Percentiles rank a stretch among this genome's conserved stretches.
Conservation (phyloP, 192 early-diverging fungal species). For the Coemansia sp. region DNA sequence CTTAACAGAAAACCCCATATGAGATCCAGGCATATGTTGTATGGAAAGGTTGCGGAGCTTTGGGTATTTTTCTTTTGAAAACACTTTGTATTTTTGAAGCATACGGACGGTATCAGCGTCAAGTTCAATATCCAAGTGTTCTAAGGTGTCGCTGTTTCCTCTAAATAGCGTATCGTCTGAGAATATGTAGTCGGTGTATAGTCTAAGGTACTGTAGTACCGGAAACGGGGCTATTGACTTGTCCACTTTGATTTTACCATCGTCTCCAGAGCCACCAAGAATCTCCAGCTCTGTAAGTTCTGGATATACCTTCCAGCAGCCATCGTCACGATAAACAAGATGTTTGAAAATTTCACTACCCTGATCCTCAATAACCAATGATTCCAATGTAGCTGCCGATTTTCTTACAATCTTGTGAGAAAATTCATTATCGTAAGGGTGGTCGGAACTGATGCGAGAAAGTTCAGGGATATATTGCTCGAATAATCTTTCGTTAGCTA, state of each 20-base stretch:
- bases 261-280: neutral
- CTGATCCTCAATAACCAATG: neutral
- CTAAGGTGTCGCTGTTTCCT: slow-evolving; percentile 7
- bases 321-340: neutral
- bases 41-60: neutral
- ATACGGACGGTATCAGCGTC: slow-evolving; percentile 4
- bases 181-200: neutral
- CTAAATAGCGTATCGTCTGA: slow-evolving; percentile 5
- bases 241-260: neutral
- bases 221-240: slow-evolving; percentile 22
- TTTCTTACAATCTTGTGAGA: neutral
- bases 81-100: neutral
- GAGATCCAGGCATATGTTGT: neutral
- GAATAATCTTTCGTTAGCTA: neutral
- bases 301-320: neutral
- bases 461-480: neutral
- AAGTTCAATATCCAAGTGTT: slow-evolving; percentile 19
- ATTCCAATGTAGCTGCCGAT: neutral
- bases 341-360: neutral
- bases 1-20: neutral
- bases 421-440: neutral
- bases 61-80: slow-evolving; percentile 6
- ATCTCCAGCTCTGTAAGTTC: neutral
- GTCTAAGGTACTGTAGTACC: slow-evolving; percentile 13
- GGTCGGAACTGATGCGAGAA: neutral